Evolutionary conservation across 768 basidiomycete genomes (phyloP), one percentile per base, ranked within the genome.

Genomic region (Xanthoconium stramineum): DNA sequence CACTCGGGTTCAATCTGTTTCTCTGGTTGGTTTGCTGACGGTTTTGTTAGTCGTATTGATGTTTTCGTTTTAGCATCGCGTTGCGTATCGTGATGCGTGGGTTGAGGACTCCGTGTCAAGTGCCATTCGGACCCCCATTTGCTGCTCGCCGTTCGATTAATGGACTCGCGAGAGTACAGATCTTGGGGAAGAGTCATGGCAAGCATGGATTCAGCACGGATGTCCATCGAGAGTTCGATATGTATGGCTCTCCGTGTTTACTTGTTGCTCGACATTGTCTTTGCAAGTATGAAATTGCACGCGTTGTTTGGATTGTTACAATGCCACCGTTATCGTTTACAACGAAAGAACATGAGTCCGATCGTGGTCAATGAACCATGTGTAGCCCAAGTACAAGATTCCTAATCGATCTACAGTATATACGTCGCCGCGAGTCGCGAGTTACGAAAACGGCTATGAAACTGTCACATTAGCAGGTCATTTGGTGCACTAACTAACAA

Each of bases 161-260:
- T 57, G 59, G 44, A 54, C 52, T 13, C 32, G 56, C 42, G 50
- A 52, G 59, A 51, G 56, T 53, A 42, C 6, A 49, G 11, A 19
- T 49, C 5, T 45, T 30, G 30, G 59, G 52, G 52, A 48, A 60
- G 20, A 60, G n/a, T 4, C 2, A 48, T 14, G 42, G 38, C n/a
- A 47, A 19, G 46, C 56, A 55, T 49, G 32, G 49, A 61, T 58
- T 58, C 53, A 61, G 53, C 56, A 52, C 47, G 57, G 53, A 52
- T 52, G 33, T 12, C 49, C 17, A 19, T 48, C 45, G 29, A 47
- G 5, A 20, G 35, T 38, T 60, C 48, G 59, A 55, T 53, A 29
- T 45, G 35, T 24, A 30, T 49, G 59, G 29, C 52, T 35, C 37
- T 50, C 50, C 47, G 49, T 60, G 53, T 58, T 58, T 61, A 58